Base-by-base conservation (phyloP, 345 rosid species). In the Draba incana region DNA sequence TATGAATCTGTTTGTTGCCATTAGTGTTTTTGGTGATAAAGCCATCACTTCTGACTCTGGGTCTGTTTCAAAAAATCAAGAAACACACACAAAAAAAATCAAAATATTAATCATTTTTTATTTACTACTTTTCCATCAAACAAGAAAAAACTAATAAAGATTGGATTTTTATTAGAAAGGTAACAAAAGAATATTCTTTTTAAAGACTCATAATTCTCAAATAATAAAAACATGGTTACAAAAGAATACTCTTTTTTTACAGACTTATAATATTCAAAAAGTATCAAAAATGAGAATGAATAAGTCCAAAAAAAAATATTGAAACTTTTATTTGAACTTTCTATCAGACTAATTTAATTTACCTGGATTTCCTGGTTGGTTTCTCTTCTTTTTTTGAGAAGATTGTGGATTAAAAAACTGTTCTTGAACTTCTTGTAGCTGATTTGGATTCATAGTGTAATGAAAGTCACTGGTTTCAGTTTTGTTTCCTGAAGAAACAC, bases 301-400 rank as follows among this genome's bases (percentile, higher is more conserved):
- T 27, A 47, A 10, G 24, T 27, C 30, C 30, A 47, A 49, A 20
- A 47, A 62, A 45, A 48, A 64, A 57, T 2, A 2, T 46, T 44
- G 9, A 50, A 15, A 10, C 56, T 62, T 27, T 51, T 25, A 2
- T 7, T 20, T 3, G 3, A 20, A 23, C 2, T 31, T 53, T 10
- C 4, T 16, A 25, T 48, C 0, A 27, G 15, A 35, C 8, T 35
- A 35, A 48, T 4, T 5, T 8, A 10, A 7, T 14, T 7, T 64
- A 92, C 97, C 98, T 81, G 98, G 98, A 64, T 90, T 93, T 56
- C 97, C 98, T 5, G 98, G 97, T 54, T 83, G 79, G 76, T 90
- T 93, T 74, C 98, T 80, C 74, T 86, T 93, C 75, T 74, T 86
- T 76, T 90, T 93, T 0, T 31, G 50, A 60, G 78, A 61, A 53